Percentiles rank a stretch among this genome's conserved stretches.
Conservation (phyloP, 1,139 yeast species). For the Pneumocystis murina region DNA sequence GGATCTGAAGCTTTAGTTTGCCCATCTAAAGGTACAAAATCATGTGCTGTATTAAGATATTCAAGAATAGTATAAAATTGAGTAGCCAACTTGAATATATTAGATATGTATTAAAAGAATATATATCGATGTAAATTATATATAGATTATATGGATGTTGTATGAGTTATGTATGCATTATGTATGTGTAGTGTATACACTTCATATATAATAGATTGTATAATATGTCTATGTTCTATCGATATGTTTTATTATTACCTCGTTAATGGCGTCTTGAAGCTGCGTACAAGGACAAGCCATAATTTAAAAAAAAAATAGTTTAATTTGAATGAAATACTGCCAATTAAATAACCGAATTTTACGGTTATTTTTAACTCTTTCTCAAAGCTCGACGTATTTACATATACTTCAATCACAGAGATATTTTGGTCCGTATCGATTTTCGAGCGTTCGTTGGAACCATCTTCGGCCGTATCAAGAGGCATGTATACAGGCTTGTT, state of each 20-base stretch:
- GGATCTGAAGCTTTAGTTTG: slow-evolving; percentile 44
- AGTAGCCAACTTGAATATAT: slow-evolving; percentile 41
- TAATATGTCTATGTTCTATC: not conserved
- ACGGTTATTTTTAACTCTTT: no score
- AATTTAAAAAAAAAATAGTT: not conserved
- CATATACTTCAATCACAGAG: no score
- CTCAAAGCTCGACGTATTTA: no score
- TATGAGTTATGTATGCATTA: no score
- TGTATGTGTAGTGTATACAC: no score
- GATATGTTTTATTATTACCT: slow-evolving; percentile 19
- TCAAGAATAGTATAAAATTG: slow-evolving; percentile 85
- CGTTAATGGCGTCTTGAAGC: slow-evolving; percentile 81
- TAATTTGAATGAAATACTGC: no score
- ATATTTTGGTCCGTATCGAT: no score
- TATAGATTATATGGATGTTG: no score
- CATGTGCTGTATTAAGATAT: slow-evolving; percentile 63
- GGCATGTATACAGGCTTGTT: slow-evolving; percentile 48
- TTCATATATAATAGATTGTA: no score
- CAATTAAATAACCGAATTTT: no score
- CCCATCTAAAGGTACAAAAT: slow-evolving; percentile 35
- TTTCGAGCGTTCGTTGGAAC: not conserved
- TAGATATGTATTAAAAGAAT: no score
- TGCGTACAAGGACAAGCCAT: slow-evolving; percentile 36
- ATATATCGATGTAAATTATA: no score
- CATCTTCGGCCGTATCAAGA: slow-evolving; percentile 49